A percentile compares a stretch with the other conserved stretches of the same genome.
Conservation (phyloP, 148 eudicot genomes). For the Chenopodium formosanum region DNA sequence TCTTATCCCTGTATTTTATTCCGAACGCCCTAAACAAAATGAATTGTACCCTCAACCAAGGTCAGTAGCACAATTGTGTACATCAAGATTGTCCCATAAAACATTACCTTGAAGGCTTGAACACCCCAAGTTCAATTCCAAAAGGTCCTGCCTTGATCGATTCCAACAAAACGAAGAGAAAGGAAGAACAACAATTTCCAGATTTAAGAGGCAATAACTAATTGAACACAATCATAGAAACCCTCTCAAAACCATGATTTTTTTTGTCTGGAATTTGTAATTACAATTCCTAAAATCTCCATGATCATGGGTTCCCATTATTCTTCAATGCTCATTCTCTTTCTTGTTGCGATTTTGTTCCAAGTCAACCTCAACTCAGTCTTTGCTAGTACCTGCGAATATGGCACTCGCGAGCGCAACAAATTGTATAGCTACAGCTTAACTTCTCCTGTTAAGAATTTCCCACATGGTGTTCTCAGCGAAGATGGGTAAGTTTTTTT, state of each 20-base stretch:
- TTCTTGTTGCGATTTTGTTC: conserved; percentile 21
- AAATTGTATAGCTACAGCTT: conserved; percentile 63
- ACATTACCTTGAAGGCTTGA: too few relatives aligned
- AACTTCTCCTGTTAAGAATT: conserved; percentile 43
- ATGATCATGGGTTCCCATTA: conserved; percentile 3
- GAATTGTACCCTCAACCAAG: too few relatives aligned
- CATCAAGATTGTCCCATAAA: too few relatives aligned
- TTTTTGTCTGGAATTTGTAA: not conserved
- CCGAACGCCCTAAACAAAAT: too few relatives aligned
- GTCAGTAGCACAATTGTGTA: too few relatives aligned
- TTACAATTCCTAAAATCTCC: not conserved
- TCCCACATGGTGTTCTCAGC: conserved; percentile 82
- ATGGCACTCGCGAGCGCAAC: conserved; percentile 36
- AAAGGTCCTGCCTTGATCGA: too few relatives aligned
- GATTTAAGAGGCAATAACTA: too few relatives aligned
- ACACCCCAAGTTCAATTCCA: too few relatives aligned
- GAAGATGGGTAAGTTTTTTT: conserved; percentile 81
- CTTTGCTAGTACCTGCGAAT: conserved; percentile 48
- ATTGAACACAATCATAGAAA: not conserved
- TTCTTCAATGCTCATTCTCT: not conserved
- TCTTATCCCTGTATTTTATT: too few relatives aligned
- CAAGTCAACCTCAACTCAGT: conserved; percentile 29
- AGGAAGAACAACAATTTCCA: too few relatives aligned
- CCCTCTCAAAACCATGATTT: not conserved
- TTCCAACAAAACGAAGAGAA: too few relatives aligned